Evolutionary conservation across 169 alveolate species (phyloP).

Genomic region (Sarcocystis neurona): DNA sequence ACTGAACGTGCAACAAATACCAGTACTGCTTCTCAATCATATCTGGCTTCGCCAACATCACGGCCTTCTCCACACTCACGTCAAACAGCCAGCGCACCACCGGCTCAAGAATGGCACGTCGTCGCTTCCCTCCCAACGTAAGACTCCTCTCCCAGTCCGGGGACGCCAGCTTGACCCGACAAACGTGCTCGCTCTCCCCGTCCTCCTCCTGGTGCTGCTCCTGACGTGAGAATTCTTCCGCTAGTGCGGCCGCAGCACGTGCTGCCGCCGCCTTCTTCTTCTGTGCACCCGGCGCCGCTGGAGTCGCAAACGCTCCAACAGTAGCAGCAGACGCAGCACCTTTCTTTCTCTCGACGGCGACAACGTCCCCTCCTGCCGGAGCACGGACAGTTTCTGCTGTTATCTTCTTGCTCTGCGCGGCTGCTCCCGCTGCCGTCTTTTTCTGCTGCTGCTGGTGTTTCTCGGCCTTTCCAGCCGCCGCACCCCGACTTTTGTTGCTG

Average conservation of each 20-base stretch:
- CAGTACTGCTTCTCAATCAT: slow-evolving; percentile 19
- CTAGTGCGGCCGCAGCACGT: neutral
- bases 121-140: neutral
- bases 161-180: slow-evolving; percentile 9
- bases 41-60: neutral
- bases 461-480: neutral
- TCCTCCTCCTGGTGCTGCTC: too few relatives aligned
- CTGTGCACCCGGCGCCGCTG: neutral
- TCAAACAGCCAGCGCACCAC: slow-evolving; percentile 16
- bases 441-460: slow-evolving; percentile 2
- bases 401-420: too few relatives aligned
- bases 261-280: neutral
- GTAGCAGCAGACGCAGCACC: neutral
- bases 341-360: too few relatives aligned
- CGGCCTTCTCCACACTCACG: slow-evolving; percentile 24
- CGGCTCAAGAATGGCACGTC: slow-evolving; percentile 1
- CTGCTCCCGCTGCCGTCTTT: too few relatives aligned
- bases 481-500: neutral
- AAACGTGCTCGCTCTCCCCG: too few relatives aligned
- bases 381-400: too few relatives aligned
- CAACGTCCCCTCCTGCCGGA: too few relatives aligned
- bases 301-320: neutral
- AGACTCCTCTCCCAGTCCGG: too few relatives aligned
- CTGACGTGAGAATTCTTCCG: too few relatives aligned
- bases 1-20: slow-evolving; percentile 26